phyloP scores from a whole-genome alignment of 2,329 filamentous ascomycete genomes.

The Neofusicoccum sp. region DNA sequence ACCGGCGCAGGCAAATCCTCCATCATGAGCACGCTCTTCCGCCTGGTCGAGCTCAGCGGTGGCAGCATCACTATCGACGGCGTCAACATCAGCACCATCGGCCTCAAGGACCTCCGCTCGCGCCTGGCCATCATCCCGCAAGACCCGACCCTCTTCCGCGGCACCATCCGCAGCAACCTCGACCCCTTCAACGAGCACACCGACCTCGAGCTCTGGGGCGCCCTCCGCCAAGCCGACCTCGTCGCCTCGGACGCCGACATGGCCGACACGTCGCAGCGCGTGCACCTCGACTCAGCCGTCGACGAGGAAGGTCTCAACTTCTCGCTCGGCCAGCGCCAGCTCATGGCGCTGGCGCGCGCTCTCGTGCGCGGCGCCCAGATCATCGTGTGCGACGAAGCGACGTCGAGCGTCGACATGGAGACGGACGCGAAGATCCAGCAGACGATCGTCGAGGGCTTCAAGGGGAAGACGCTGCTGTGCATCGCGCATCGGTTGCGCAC shows the following conservation, averaged over 20 bases:
- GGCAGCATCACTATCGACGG: constrained; percentile 51
- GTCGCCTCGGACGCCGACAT: constrained; percentile 53
- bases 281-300: constrained; percentile 79
- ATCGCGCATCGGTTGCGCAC: constrained; percentile 91
- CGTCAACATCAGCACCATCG: constrained; percentile 65
- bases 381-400: constrained; percentile 96
- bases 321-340: constrained; percentile 88
- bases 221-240: constrained; percentile 73
- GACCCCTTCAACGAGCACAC: constrained; percentile 78
- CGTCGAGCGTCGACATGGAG: constrained; percentile 89
- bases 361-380: constrained; percentile 85
- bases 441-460: constrained; percentile 82
- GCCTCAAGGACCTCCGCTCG: constrained; percentile 71
- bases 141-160: constrained; percentile 78
- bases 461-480: constrained; percentile 82
- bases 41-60: constrained; percentile 55
- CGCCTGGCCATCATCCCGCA: constrained; percentile 81
- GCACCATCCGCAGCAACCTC: constrained; percentile 75
- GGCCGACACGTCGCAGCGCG: constrained; percentile 53
- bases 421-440: constrained; percentile 93
- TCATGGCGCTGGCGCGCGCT: constrained; percentile 90
- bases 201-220: constrained; percentile 75
- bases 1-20: constrained; percentile 81
- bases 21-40: constrained; percentile 80
- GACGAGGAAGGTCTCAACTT: constrained; percentile 97